Evolutionary conservation across 768 basidiomycete genomes (phyloP).

Genomic region (Lanmaoa rubissima): DNA sequence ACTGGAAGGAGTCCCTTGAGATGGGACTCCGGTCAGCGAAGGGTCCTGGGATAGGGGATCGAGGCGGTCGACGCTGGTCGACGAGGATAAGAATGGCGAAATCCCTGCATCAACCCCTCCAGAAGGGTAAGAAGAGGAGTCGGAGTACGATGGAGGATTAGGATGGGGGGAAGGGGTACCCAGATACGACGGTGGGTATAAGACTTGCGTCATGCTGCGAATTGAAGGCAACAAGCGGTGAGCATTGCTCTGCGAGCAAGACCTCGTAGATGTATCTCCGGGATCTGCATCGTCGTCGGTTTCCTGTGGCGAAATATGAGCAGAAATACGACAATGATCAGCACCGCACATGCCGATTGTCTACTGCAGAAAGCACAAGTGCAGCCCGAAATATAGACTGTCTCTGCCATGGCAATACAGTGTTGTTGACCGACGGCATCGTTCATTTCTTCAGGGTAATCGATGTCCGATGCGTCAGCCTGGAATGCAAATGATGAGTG

Average conservation of each 20-base stretch:
- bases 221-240: slow-evolving; percentile 16
- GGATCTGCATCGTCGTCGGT: background rate
- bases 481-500: background rate
- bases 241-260: background rate
- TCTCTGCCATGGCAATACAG: background rate
- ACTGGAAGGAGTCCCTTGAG: background rate
- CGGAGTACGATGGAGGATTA: slow-evolving; percentile 23
- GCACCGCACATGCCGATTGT: slow-evolving; percentile 1
- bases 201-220: slow-evolving; percentile 22
- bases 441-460: background rate
- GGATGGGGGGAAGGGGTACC: slow-evolving; percentile 3
- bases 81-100: background rate
- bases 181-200: slow-evolving; percentile 27
- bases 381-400: background rate
- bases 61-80: background rate
- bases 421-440: background rate
- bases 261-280: background rate
- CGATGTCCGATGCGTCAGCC: background rate
- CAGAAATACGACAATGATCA: background rate
- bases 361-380: background rate
- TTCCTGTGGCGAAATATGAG: slow-evolving; percentile 17
- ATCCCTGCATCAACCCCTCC: background rate
- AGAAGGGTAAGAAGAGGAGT: background rate
- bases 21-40: slow-evolving; percentile 18
- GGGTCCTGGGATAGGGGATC: slow-evolving; percentile 16